Evolutionary conservation across 2,329 filamentous ascomycete species (phyloP), one percentile per base, ranked within the genome.

Genomic region (Apiospora aurea): DNA sequence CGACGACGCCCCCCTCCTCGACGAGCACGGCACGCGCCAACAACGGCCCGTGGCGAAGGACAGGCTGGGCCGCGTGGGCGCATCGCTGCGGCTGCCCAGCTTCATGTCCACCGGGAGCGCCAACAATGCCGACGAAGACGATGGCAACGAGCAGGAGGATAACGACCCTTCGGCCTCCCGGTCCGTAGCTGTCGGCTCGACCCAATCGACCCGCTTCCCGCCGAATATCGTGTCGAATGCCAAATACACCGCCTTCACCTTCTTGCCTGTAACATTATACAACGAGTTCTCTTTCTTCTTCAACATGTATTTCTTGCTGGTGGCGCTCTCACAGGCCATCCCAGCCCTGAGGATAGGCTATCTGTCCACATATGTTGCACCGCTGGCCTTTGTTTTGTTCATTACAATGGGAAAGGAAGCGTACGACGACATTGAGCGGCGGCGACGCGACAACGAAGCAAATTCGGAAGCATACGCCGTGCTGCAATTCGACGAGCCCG

Each of bases 261-360:
- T 99, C 82, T 88, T 99, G 18, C 97, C 97, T 2, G 88, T 96
- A 70, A 99, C 96, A 0, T 86, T 99, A 29, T 99, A 98, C 83
- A 98, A 98, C 84, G 96, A 99, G 80, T 99, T 99, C 81, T 98
- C 96, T 73, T 99, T 98, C 86, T 99, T 99, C 84, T 97, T 99
- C 87, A 99, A 99, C 87, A 94, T 98, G 87, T 99, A 99, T 81
- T 99, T 99, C 81, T 87, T 99, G 71, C 90, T 98, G 38, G 96
- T 99, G 69, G 97, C 96, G 8, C 83, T 98, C 69, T 98, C 96
- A 49, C 96, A 99, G 83, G 92, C 94, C 61, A 95, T 99, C 78
- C 95, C 95, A 4, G 89, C 93, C 29, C 84, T 99, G 71, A 91
- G 95, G 71, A 98, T 99, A 75, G 96, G 96, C 71, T 98, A 98